Evolutionary conservation across 768 basidiomycete species (phyloP).

Genomic region (Neoboletus magnificus): DNA sequence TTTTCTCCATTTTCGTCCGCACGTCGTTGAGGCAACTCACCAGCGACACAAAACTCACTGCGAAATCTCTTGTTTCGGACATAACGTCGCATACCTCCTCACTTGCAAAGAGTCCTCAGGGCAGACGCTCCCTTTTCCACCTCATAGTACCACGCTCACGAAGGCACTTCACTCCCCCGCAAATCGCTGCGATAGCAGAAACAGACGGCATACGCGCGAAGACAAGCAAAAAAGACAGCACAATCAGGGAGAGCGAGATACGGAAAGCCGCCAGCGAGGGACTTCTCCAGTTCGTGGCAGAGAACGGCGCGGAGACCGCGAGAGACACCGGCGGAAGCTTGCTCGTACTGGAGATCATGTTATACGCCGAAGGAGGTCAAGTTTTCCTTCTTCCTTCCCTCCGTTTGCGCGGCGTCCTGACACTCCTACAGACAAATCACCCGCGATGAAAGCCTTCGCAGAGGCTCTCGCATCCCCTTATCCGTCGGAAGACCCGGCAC

Average conservation of each 20-base stretch:
- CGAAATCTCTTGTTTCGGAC: conserved; percentile 73
- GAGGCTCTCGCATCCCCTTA: conserved; percentile 53
- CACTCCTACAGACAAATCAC: conserved; percentile 59
- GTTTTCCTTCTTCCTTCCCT: conserved; percentile 16
- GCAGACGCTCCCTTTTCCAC: conserved; percentile 79
- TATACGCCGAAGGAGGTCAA: conserved; percentile 81
- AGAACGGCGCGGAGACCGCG: conserved; percentile 57
- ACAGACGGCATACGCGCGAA: conserved; percentile 63
- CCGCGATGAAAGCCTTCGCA: conserved; percentile 59
- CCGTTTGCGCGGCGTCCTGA: neutral
- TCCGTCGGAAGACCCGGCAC: conserved; percentile 47
- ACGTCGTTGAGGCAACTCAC: neutral
- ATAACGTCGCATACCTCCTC: conserved; percentile 57
- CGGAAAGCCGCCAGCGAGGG: conserved; percentile 69
- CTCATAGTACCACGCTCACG: conserved; percentile 79
- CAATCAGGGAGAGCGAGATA: conserved; percentile 65
- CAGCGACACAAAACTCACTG: conserved; percentile 88
- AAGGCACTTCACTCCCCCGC: conserved; percentile 84
- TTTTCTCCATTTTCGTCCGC: neutral
- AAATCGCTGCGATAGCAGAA: conserved; percentile 66
- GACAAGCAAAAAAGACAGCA: conserved; percentile 82
- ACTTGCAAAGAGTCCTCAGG: conserved; percentile 62
- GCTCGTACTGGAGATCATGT: conserved; percentile 77
- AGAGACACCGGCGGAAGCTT: conserved; percentile 80
- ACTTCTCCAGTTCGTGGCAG: conserved; percentile 66